These are phyloP conservation scores for Coniella vitis DNA, from an alignment of 2,329 filamentous ascomycete species.

Conservation along the genomic window DNA sequence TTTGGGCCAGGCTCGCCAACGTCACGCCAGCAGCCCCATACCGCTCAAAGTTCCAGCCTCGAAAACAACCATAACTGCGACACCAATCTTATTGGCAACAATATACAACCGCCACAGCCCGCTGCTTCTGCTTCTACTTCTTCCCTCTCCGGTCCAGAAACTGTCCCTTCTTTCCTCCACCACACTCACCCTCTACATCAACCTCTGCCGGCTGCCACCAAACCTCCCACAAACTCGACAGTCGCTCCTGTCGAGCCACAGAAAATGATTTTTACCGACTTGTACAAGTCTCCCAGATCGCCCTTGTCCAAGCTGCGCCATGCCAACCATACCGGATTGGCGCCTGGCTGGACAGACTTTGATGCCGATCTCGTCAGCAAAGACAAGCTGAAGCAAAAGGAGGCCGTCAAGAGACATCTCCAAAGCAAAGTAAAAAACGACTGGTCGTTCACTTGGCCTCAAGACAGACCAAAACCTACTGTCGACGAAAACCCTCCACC, in stretches of 20 bases:
- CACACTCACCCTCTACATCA: neutral
- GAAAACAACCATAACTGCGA: neutral
- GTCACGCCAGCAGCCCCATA: conserved; percentile 9
- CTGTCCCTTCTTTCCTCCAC: neutral
- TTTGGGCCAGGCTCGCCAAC: conserved; percentile 12
- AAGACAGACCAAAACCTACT: conserved; percentile 13
- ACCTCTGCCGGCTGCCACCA: neutral
- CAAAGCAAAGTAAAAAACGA: conserved; percentile 48
- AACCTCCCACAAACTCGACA: neutral
- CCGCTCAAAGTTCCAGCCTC: conserved; percentile 2
- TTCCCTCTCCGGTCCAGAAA: neutral
- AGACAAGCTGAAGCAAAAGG: conserved; percentile 57
- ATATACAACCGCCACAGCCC: neutral
- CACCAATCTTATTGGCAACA: neutral
- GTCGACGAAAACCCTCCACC: neutral
- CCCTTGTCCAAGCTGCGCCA: conserved; percentile 46
- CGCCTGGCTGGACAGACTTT: conserved; percentile 35
- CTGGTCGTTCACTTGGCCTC: conserved; percentile 55
- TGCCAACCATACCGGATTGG: conserved; percentile 27
- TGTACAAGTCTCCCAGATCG: conserved; percentile 50
- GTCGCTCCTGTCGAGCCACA: neutral
- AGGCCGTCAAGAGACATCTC: conserved; percentile 52
- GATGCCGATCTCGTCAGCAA: conserved; percentile 55
- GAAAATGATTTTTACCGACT: conserved; percentile 52
- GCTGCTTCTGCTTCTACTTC: neutral